These are phyloP conservation scores for Cercophora sp. DNA, from an alignment of 495 filamentous ascomycete species.

Conservation along the genomic window DNA sequence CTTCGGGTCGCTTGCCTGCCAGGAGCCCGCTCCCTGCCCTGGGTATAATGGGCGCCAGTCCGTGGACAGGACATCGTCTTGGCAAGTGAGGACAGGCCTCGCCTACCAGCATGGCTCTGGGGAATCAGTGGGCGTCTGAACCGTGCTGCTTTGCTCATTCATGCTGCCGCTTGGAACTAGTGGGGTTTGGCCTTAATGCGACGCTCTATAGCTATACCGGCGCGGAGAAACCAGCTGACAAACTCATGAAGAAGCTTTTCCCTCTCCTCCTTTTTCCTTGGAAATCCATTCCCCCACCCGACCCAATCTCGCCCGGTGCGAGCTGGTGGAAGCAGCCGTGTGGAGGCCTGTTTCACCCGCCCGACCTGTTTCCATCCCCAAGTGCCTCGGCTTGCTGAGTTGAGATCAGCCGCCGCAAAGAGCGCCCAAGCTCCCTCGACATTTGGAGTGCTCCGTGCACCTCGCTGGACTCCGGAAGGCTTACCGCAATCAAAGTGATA, in stretches of 20 bases:
- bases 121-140: too few species aligned
- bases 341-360: not conserved
- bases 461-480: conserved; percentile 1
- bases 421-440: conserved; percentile 8
- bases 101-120: too few species aligned
- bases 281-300: conserved; percentile 5
- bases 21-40: not conserved
- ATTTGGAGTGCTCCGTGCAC: conserved; percentile 1
- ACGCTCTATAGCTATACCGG: conserved; percentile 7
- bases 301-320: not conserved
- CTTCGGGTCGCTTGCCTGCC: too few species aligned
- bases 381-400: conserved; percentile 13
- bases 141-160: conserved; percentile 6
- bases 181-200: conserved; percentile 20
- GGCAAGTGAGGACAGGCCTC: too few species aligned
- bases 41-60: not conserved
- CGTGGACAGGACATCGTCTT: too few species aligned
- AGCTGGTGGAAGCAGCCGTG: not conserved
- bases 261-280: conserved; percentile 1
- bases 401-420: conserved; percentile 13
- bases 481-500: conserved; percentile 15
- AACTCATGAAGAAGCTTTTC: conserved; percentile 10
- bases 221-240: conserved; percentile 16
- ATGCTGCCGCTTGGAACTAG: conserved; percentile 19
- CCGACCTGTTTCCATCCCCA: conserved; percentile 3